Evolutionary conservation across 805 yeast species (phyloP).

Genomic region (Candida easanensis): DNA sequence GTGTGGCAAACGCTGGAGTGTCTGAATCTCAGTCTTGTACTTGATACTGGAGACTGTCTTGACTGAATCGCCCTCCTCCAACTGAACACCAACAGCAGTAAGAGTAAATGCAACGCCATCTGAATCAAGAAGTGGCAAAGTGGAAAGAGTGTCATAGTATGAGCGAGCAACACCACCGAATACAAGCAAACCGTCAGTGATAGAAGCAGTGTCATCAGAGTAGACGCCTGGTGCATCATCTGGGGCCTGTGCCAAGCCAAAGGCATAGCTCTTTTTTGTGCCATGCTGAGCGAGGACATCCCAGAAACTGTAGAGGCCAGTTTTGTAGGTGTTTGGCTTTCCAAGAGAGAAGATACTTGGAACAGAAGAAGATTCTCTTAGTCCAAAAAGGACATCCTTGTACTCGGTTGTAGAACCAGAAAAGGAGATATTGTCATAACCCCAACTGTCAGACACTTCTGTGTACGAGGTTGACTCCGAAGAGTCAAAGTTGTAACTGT

Average conservation of each 20-base stretch:
- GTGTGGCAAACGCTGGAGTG: slow-evolving; percentile 7
- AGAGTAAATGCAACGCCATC: slow-evolving; percentile 10
- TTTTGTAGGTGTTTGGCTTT: slow-evolving; percentile 5
- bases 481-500: slow-evolving; percentile 6
- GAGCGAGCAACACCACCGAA: slow-evolving; percentile 15
- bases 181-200: slow-evolving; percentile 7
- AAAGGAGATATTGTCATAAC: slow-evolving; percentile 11
- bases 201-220: slow-evolving; percentile 2
- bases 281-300: slow-evolving; percentile 1
- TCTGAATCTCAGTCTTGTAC: slow-evolving; percentile 10
- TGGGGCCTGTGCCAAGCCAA: slow-evolving; percentile 13
- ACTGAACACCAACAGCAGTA: slow-evolving; percentile 10
- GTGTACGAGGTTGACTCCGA: slow-evolving; percentile 5
- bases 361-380: slow-evolving; percentile 1
- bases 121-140: slow-evolving; percentile 12
- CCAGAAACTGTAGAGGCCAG: slow-evolving; percentile 5
- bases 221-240: slow-evolving; percentile 13
- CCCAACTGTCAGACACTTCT: slow-evolving; percentile 8
- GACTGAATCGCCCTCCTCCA: neutral
- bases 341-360: slow-evolving; percentile 13
- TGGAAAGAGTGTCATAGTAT: slow-evolving; percentile 8
- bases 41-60: slow-evolving; percentile 7
- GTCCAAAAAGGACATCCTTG: slow-evolving; percentile 11
- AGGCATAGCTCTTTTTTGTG: slow-evolving; percentile 1
- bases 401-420: slow-evolving; percentile 5